Evolutionary conservation across 1,139 yeast species (phyloP).

Genomic region (Debaryomyces fabryi): DNA sequence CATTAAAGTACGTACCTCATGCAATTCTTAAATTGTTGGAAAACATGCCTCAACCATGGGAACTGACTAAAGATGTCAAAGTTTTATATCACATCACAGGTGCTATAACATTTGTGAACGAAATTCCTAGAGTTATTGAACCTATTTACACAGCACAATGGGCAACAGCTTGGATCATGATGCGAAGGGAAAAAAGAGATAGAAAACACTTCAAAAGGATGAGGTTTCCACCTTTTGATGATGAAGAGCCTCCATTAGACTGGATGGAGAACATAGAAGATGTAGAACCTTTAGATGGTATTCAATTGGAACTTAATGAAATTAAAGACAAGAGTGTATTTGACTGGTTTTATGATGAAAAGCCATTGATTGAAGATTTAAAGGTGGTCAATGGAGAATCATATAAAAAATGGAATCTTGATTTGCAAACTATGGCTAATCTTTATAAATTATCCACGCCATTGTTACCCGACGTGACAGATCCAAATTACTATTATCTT

Average conservation of each 20-base stretch:
- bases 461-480: conserved; percentile 57
- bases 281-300: conserved; percentile 69
- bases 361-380: conserved; percentile 66
- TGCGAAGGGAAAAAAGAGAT: conserved; percentile 94
- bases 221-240: conserved; percentile 96
- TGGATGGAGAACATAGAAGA: conserved; percentile 81
- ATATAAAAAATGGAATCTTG: conserved; percentile 72
- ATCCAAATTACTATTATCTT: conserved; percentile 62
- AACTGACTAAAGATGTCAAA: conserved; percentile 77
- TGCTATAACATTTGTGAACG: conserved; percentile 94
- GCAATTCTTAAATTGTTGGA: conserved; percentile 87
- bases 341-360: conserved; percentile 82
- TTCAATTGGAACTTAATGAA: conserved; percentile 64
- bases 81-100: conserved; percentile 91
- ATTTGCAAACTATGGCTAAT: conserved; percentile 62
- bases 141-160: conserved; percentile 94
- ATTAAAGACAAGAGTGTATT: conserved; percentile 58
- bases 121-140: conserved; percentile 87
- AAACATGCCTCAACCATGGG: conserved; percentile 99
- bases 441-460: conserved; percentile 72
- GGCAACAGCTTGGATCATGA: conserved; percentile 90
- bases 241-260: conserved; percentile 90
- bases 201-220: conserved; percentile 86
- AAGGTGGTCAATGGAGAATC: conserved; percentile 70
- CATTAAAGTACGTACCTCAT: conserved; percentile 93